A percentile compares a stretch with the other conserved stretches of the same genome.
Conservation (phyloP, 106 monocot genomes). For the Acorus gramineus region DNA sequence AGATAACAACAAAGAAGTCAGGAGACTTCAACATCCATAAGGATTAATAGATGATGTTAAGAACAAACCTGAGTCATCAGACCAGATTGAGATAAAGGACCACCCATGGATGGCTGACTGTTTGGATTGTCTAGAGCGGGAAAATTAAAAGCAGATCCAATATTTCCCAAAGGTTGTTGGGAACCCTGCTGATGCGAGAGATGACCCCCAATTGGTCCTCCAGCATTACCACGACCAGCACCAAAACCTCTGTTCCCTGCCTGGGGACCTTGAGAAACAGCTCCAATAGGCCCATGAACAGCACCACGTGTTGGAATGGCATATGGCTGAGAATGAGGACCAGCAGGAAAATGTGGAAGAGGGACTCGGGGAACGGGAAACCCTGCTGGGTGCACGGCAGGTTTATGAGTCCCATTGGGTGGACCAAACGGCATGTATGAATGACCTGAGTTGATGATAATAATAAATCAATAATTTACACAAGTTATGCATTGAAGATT, state of each 20-base stretch:
- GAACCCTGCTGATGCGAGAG: conserved; percentile 77
- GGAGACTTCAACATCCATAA: background rate
- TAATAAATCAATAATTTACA: background rate
- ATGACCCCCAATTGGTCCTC: conserved; percentile 92
- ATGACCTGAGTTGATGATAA: conserved; percentile 29
- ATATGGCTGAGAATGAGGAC: conserved; percentile 91
- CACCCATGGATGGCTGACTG: conserved; percentile 79
- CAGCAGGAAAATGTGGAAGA: conserved; percentile 74
- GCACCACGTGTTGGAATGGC: conserved; percentile 92
- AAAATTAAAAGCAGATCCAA: conserved; percentile 62
- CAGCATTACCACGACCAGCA: conserved; percentile 59
- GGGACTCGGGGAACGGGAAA: conserved; percentile 68
- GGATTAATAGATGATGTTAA: background rate
- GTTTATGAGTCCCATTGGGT: conserved; percentile 74
- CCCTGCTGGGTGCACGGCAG: conserved; percentile 62
- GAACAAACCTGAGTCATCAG: conserved; percentile 87
- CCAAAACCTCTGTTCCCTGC: conserved; percentile 65
- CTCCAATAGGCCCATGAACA: conserved; percentile 87
- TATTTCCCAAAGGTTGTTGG: conserved; percentile 41
- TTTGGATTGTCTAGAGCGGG: conserved; percentile 58
- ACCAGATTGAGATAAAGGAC: conserved; percentile 66
- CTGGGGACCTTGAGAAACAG: conserved; percentile 54
- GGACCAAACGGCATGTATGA: conserved; percentile 61
- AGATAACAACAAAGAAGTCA: too few species aligned
- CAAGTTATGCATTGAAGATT: background rate